Base-by-base conservation (phyloP, 495 filamentous ascomycete species). In the Podospora bellae-mahoneyi region DNA sequence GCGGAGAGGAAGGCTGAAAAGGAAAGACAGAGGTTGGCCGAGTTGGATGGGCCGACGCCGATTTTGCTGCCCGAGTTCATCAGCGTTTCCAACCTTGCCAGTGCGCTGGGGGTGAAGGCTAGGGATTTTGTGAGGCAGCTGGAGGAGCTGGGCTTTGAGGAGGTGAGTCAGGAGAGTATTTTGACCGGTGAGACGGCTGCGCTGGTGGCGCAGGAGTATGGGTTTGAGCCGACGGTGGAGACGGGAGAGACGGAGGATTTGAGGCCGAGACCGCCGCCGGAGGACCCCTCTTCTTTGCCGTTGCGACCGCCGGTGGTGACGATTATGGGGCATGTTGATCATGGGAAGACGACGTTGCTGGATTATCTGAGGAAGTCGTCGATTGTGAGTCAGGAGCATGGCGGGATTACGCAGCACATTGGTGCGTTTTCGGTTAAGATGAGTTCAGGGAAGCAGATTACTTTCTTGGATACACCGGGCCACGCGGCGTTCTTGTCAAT, bases 301-400 rank as follows among this genome's bases (percentile, higher is more conserved):
- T 72, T 81, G 6, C 86, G 96, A 55, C 94, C 96, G 7, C 96
- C 96, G 5, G 91, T 99, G 16, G 95, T 99, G 55, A 99, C 96
- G 16, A 98, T 99, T 75, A 99, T 99, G 96, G 96, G 96, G 6
- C 96, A 99, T 71, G 96, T 99, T 72, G 96, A 99, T 75, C 96
- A 99, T 77, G 96, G 96, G 32, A 99, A 99, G 82, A 99, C 96
- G 0, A 98, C 96, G 0, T 87, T 99, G 34, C 83, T 99, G 9
- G 96, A 99, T 71, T 98, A 89, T 81, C 83, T 99, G 34, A 92
- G 96, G 15, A 94, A 97, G 71, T 94, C 93, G 4, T 96, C 93
- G 0, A 89, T 98, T 39, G 96, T 89, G 20, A 92, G 90, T 2
- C 87, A 89, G 59, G 96, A 99, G 76, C 92, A 97, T 72, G 96